phyloP scores from a whole-genome alignment of 2,329 filamentous ascomycete species.

The Penicillium vulpinum region DNA sequence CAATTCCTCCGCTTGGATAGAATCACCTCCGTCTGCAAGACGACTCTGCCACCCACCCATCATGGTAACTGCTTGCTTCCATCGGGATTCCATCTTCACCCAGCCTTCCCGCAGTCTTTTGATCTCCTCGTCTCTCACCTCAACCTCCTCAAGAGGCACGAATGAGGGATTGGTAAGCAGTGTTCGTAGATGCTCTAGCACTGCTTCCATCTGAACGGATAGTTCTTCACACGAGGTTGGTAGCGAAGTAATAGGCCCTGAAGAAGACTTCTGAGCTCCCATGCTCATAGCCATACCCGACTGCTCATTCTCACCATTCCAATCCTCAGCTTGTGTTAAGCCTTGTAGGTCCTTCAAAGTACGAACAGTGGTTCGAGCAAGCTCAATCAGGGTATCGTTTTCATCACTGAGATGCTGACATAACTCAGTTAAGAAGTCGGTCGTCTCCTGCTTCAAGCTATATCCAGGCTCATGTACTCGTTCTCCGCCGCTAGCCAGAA shows the following conservation, averaged over 20 bases:
- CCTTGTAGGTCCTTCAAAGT: slow-evolving; percentile 65
- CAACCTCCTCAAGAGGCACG: slow-evolving; percentile 90
- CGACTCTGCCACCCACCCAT: slow-evolving; percentile 90
- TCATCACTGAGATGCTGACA: slow-evolving; percentile 85
- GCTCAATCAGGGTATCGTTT: slow-evolving; percentile 75
- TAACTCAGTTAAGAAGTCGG: slow-evolving; percentile 82
- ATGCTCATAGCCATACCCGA: slow-evolving; percentile 28
- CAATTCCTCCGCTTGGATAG: slow-evolving; percentile 45
- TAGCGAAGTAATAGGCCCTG: slow-evolving; percentile 43
- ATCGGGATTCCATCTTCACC: slow-evolving; percentile 89
- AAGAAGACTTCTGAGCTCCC: slow-evolving; percentile 20
- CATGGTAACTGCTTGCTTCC: slow-evolving; percentile 84
- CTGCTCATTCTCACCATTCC: slow-evolving; percentile 35
- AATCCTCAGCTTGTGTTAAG: slow-evolving; percentile 36
- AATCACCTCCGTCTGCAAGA: slow-evolving; percentile 56
- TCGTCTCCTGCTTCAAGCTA: slow-evolving; percentile 81
- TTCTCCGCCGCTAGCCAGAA: slow-evolving; percentile 35
- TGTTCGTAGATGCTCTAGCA: slow-evolving; percentile 77
- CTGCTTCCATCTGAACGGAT: slow-evolving; percentile 69
- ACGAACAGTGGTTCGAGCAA: slow-evolving; percentile 70
- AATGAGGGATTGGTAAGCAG: slow-evolving; percentile 95
- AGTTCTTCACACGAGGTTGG: slow-evolving; percentile 68
- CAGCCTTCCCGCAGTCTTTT: slow-evolving; percentile 77
- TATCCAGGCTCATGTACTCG: slow-evolving; percentile 60
- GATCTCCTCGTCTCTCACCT: slow-evolving; percentile 90